A percentile compares a stretch with the other conserved stretches of the same genome.
These are phyloP conservation scores for Eremochloa ophiuroides DNA, from an alignment of 176 grass and related monocot species.

Conservation along the genomic window DNA sequence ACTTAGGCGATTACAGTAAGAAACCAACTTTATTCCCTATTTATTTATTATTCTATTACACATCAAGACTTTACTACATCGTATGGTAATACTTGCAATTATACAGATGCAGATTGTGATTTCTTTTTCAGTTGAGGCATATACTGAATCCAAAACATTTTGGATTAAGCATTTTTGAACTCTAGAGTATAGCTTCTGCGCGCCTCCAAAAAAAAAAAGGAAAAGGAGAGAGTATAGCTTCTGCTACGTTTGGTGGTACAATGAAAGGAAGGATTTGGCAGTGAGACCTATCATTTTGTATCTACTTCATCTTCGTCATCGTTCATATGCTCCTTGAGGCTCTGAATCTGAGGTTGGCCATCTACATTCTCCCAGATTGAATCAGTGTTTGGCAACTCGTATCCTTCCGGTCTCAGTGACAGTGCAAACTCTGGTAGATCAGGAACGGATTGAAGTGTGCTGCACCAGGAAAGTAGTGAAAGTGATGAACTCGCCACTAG, in stretches of 20 bases:
- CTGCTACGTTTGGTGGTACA: slow-evolving; percentile 12
- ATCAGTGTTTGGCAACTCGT: slow-evolving; percentile 58
- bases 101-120: slow-evolving; percentile 13
- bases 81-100: slow-evolving; percentile 16
- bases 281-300: slow-evolving; percentile 14
- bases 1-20: background rate
- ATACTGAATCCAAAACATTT: slow-evolving; percentile 18
- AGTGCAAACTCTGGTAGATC: slow-evolving; percentile 88
- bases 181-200: background rate
- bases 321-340: slow-evolving; percentile 66
- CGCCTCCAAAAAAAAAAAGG: too few species aligned
- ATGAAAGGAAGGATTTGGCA: background rate
- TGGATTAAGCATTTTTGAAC: slow-evolving; percentile 5
- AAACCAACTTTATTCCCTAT: slow-evolving; percentile 23
- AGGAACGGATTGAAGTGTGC: slow-evolving; percentile 63
- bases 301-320: slow-evolving; percentile 57
- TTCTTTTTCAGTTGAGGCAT: background rate
- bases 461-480: slow-evolving; percentile 41
- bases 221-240: too few species aligned
- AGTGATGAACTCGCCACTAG: background rate
- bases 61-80: slow-evolving; percentile 22
- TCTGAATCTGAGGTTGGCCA: slow-evolving; percentile 70
- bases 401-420: slow-evolving; percentile 73
- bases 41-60: slow-evolving; percentile 22
- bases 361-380: slow-evolving; percentile 61